phyloP scores from a whole-genome alignment of 2,329 filamentous ascomycete genomes.

The Xylariaceae sp. region DNA sequence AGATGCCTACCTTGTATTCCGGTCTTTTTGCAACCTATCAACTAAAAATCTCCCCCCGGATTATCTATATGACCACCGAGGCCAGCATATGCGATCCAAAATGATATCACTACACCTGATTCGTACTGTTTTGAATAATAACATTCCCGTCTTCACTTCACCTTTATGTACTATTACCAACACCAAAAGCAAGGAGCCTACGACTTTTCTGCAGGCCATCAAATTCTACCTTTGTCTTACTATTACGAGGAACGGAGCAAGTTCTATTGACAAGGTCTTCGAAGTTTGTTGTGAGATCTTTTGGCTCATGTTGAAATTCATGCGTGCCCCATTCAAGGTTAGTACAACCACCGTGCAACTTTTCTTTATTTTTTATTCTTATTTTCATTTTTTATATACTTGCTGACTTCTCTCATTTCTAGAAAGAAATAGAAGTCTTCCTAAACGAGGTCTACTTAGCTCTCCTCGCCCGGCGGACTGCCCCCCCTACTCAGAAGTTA shows the following conservation, averaged over 20 bases:
- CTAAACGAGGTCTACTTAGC: conserved; percentile 96
- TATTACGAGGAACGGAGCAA: conserved; percentile 92
- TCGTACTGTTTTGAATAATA: conserved; percentile 93
- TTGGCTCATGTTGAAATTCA: conserved; percentile 93
- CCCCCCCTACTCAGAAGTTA: conserved; percentile 88
- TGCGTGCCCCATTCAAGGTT: conserved; percentile 92
- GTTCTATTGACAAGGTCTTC: conserved; percentile 89
- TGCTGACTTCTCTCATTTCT: conserved; percentile 36
- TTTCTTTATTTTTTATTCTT: no score
- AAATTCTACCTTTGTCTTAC: conserved; percentile 97
- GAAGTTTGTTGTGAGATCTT: conserved; percentile 97
- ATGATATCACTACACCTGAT: conserved; percentile 94
- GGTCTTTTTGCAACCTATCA: conserved; percentile 96
- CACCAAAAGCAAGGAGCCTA: conserved; percentile 85
- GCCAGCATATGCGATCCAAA: conserved; percentile 97
- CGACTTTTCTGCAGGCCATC: conserved; percentile 89
- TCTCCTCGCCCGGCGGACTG: conserved; percentile 84
- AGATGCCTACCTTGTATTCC: conserved; percentile 95
- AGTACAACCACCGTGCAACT: conserved; percentile 37
- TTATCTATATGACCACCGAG: conserved; percentile 89
- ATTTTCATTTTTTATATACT: no score
- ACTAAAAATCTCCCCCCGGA: conserved; percentile 90
- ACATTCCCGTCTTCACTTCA: conserved; percentile 88
- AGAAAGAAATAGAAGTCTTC: conserved; percentile 98
- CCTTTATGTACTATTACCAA: conserved; percentile 91